phyloP scores from a whole-genome alignment of 2,329 filamentous ascomycete species.

The Mycosphaerella arachidis region DNA sequence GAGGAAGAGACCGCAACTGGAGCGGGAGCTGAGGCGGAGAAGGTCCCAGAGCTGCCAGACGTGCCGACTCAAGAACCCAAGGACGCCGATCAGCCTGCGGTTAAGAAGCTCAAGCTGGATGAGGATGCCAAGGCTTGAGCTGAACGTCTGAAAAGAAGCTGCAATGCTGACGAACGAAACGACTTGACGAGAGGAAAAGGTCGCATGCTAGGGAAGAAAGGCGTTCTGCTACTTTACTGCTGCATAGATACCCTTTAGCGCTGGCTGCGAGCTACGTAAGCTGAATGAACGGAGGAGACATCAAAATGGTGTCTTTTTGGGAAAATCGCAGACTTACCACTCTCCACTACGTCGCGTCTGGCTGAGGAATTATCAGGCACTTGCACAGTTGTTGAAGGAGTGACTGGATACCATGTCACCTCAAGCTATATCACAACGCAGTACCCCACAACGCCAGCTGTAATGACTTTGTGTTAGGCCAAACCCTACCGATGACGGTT shows the following conservation, averaged over 20 bases:
- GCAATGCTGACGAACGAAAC: conserved; percentile 7
- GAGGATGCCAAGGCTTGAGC: conserved; percentile 3
- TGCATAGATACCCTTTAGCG: conserved; percentile 1
- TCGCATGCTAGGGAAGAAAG: background rate
- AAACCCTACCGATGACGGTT: background rate
- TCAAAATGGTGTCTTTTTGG: background rate
- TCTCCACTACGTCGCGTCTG: too few species aligned
- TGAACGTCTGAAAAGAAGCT: background rate
- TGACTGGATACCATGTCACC: background rate
- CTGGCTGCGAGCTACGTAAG: background rate
- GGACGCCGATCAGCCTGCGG: conserved; percentile 40
- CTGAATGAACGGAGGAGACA: background rate
- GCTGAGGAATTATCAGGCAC: background rate
- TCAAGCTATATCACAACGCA: background rate
- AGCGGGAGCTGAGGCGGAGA: conserved; percentile 19
- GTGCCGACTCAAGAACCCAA: conserved; percentile 45
- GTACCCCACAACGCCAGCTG: background rate
- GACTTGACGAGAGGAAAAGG: conserved; percentile 2
- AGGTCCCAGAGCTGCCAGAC: conserved; percentile 45
- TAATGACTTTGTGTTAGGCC: background rate
- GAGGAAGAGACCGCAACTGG: background rate
- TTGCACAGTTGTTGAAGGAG: background rate
- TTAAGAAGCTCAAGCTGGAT: conserved; percentile 45
- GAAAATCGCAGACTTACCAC: too few species aligned
- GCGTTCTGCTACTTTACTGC: background rate